A percentile compares a stretch with the other conserved stretches of the same genome.
phyloP scores from a whole-genome alignment of 768 basidiomycete species.

The Lentinus brumalis region DNA sequence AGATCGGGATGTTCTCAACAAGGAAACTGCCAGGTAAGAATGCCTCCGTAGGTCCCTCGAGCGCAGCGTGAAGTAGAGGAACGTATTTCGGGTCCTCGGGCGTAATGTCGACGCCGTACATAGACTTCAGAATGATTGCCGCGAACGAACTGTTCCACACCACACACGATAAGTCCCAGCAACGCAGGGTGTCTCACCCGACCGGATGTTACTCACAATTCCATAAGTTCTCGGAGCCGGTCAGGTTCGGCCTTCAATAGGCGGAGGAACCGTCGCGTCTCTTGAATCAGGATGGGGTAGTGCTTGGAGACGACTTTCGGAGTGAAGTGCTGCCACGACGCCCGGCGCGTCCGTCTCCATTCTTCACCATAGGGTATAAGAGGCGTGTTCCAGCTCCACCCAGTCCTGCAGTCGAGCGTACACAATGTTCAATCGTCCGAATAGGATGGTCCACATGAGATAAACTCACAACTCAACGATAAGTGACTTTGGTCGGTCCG shows the following conservation, averaged over 20 bases:
- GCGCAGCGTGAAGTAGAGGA: neutral
- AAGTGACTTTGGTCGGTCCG: conserved; percentile 20
- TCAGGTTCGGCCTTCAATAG: neutral
- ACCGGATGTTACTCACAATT: neutral
- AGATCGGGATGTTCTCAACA: conserved; percentile 2
- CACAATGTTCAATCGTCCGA: neutral
- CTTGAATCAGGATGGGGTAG: neutral
- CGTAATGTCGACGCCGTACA: conserved; percentile 22
- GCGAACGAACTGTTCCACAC: conserved; percentile 12
- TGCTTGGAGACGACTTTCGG: neutral
- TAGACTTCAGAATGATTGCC: conserved; percentile 19
- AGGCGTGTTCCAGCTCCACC: conserved; percentile 4
- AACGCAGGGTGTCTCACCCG: too few relatives aligned
- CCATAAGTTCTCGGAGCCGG: neutral
- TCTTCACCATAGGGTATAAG: neutral
- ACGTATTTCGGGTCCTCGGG: conserved; percentile 11
- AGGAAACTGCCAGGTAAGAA: conserved; percentile 1
- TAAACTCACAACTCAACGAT: neutral
- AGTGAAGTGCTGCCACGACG: neutral
- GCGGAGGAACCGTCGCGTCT: neutral
- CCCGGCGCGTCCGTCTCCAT: conserved; percentile 1
- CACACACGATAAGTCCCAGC: neutral
- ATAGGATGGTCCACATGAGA: too few relatives aligned
- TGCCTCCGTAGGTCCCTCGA: neutral
- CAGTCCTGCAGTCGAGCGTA: neutral